Percentiles rank a stretch among this genome's conserved stretches.
Conservation (phyloP, 192 early-diverging fungal species). For the Piromyces finnis region DNA sequence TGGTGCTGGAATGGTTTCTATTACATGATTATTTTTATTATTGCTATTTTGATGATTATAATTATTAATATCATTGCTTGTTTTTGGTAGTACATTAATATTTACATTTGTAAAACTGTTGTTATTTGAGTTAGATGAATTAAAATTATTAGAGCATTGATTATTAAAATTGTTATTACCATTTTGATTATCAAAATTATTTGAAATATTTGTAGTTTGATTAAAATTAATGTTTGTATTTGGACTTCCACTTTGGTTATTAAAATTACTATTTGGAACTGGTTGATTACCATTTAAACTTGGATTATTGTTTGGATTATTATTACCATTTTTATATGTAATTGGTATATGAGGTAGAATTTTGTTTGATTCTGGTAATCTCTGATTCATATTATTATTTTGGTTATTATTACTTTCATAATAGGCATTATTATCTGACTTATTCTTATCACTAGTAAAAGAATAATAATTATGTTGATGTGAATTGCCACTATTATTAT, state of each 20-base stretch:
- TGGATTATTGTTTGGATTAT: background rate
- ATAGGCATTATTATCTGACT: too few species aligned
- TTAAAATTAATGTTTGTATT: too few species aligned
- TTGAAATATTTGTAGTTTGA: too few species aligned
- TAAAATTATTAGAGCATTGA: background rate
- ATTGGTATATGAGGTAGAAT: background rate
- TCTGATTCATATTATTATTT: background rate
- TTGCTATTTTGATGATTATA: background rate
- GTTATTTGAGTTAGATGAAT: too few species aligned
- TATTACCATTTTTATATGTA: background rate
- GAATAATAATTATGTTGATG: too few species aligned
- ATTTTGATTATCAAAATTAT: background rate
- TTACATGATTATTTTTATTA: background rate
- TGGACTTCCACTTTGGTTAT: background rate
- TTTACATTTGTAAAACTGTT: background rate
- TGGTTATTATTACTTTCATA: too few species aligned
- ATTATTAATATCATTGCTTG: background rate
- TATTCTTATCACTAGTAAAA: too few species aligned
- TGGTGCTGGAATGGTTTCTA: background rate
- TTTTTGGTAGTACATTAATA: background rate
- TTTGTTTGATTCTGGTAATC: background rate
- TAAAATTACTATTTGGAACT: background rate
- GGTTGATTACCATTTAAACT: background rate
- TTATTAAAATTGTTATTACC: too few species aligned
- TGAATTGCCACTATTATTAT: too few species aligned